Evolutionary conservation across 2,329 filamentous ascomycete species (phyloP), one percentile per base, ranked within the genome.

Genomic region (Aspergillus oerlinghausenensis): DNA sequence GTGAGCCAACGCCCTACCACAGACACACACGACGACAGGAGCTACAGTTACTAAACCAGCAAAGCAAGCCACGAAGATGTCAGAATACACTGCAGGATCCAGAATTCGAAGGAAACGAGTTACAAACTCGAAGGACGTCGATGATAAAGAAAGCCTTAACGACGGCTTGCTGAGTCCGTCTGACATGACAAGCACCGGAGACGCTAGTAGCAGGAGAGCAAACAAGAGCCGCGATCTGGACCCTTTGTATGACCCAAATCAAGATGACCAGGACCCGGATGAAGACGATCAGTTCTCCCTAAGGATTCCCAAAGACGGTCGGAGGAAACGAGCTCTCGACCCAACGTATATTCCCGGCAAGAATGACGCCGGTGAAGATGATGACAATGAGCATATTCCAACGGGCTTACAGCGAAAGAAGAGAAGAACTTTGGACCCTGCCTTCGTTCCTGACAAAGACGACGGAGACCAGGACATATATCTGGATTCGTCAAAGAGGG

Each of bases 371-470:
- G 50, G 38, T 48, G 50, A 21, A 26, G 5, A 50, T n/a, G 40
- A 48, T n/a, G 47, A 57, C 9, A 51, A 57, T 17, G 54, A 60
- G 2, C 49, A 43, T 11, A 28, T 53, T 23, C 54, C 50, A n/a
- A 23, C n/a, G n/a, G 19, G 42, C 21, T 23, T 5, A 45, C n/a
- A 23, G 23, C 1, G 43, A 10, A 48, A 55, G 49, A 49, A 51
- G 32, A 59, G 48, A 35, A 50, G 43, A 0, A 14, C 17, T 17
- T n/a, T 50, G 3, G 52, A 59, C 28, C 35, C 55, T 38, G 52
- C 35, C 26, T 61, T 53, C 29, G 11, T 49, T 26, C 53, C 55
- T 25, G 48, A 38, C 19, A 51, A 49, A 49, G 23, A 49, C 19
- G 51, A 56, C 2, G 56, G 49, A 35, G 4, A 14, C 10, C 35